A percentile compares a stretch with the other conserved stretches of the same genome.
Conservation (phyloP, 2,329 filamentous ascomycete genomes). For the Alternaria sp. region DNA sequence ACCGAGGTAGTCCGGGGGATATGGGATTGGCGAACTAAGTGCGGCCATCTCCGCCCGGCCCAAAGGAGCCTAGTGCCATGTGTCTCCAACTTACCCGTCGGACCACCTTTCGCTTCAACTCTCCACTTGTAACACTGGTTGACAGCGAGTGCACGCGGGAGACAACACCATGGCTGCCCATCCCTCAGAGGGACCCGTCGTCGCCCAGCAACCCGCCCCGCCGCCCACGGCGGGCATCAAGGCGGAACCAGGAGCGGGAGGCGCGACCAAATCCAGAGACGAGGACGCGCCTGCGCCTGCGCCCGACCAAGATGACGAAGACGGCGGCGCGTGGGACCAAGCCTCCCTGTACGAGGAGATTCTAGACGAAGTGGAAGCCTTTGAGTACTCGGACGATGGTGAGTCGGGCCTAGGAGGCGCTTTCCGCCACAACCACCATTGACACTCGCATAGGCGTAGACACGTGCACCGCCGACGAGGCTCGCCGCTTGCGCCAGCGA, state of each 20-base stretch:
- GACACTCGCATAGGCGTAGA: constrained; percentile 34
- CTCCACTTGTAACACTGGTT: constrained; percentile 21
- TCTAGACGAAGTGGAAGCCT: constrained; percentile 42
- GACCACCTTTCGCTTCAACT: constrained; percentile 24
- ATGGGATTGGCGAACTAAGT: constrained; percentile 5
- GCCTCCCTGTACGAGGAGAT: constrained; percentile 48
- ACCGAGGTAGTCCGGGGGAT: constrained; percentile 5
- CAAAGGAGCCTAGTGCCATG: constrained; percentile 18
- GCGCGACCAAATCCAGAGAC: constrained; percentile 25
- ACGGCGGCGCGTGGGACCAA: constrained; percentile 44
- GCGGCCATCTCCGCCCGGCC: constrained; percentile 16
- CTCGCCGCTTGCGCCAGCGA: constrained; percentile 71
- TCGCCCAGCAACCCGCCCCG: constrained; percentile 36
- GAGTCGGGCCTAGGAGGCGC: constrained; percentile 9
- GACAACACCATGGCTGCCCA: constrained; percentile 39
- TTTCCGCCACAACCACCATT: constrained; percentile 9
- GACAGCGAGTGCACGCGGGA: constrained; percentile 22
- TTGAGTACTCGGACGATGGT: constrained; percentile 40
- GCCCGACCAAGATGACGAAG: constrained; percentile 23
- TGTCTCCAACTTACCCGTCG: constrained; percentile 17
- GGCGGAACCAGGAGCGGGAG: constrained; percentile 24
- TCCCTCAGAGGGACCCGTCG: constrained; percentile 37
- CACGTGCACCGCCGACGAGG: constrained; percentile 61
- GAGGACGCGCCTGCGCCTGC: constrained; percentile 27
- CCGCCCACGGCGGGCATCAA: constrained; percentile 29